phyloP scores from a whole-genome alignment of 305 asterid genomes.

The Nicotiana rustica region DNA sequence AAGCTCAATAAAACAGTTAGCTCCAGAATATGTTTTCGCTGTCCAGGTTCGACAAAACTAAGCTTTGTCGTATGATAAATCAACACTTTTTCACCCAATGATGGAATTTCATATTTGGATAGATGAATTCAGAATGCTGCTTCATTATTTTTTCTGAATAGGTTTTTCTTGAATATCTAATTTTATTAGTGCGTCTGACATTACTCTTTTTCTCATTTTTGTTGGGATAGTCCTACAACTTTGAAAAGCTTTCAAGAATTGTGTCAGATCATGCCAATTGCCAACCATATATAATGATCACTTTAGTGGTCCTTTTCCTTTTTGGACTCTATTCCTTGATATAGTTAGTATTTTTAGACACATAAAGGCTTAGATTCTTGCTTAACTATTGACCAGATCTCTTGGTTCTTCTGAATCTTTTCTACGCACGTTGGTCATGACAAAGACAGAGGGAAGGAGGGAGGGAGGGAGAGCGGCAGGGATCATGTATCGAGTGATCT shows the following conservation, averaged over 20 bases:
- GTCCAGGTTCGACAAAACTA: constrained; percentile 70
- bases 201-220: constrained; percentile 5
- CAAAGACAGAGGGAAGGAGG: not conserved
- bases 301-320: constrained; percentile 5
- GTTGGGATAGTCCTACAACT: not conserved
- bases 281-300: not conserved
- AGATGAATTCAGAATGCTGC: constrained; percentile 13
- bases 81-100: not conserved
- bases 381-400: not conserved
- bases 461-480: not conserved
- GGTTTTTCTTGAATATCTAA: not conserved
- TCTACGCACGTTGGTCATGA: not conserved
- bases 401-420: not conserved
- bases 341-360: not conserved
- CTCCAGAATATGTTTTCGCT: constrained; percentile 71
- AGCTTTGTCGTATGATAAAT: constrained; percentile 10
- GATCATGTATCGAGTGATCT: not conserved
- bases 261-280: not conserved
- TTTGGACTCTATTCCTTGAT: not conserved
- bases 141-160: not conserved
- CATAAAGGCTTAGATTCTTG: not conserved
- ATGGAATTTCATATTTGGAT: not conserved
- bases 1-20: constrained; percentile 66
- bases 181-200: not conserved
- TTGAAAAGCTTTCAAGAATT: not conserved